Evolutionary conservation across 2,329 filamentous ascomycete genomes (phyloP), one percentile per base, ranked within the genome.

Genomic region (Penicillium italicum): DNA sequence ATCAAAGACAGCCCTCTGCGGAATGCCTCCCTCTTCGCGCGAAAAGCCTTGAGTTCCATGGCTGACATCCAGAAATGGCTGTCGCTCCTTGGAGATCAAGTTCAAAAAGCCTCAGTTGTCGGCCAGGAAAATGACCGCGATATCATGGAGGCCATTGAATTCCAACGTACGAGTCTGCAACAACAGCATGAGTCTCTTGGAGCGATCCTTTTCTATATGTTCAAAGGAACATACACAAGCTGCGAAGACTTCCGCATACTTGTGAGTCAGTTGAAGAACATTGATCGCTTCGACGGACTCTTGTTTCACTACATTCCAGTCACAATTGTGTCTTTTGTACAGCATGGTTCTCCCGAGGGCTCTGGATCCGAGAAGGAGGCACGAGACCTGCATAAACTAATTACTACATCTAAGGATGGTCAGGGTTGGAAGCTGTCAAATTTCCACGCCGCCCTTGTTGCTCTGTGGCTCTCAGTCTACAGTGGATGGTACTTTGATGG

Each of bases 381-480:
- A 12, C 83, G 88, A 61, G 80, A 85, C 37, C 75, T 97, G 1
- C 86, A 96, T 68, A 75, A 80, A 14, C 78, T 85, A 34, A 80
- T 97, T 22, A 85, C 87, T 62, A 81, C 83, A 36, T 81, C 83
- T 18, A 77, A 83, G 43, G 88, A 91, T 47, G 84, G 85, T 57
- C 79, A 87, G 40, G 76, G 81, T 16, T 96, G 91, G 89, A 79
- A 82, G 22, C 72, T 96, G 37, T 80, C 86, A 16, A 88, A 87
- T 63, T 81, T 97, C 12, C 88, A 92, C 65, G 90, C 92, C 43
- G 88, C 90, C 4, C 82, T 92, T 12, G 82, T 85, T 52, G 84
- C 88, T 5, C 91, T 90, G 82, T 99, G 94, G 94, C 82, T 97
- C 44, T 87, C 90, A 31, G 91, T 97, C 68, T 97, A 97, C 74